Percentiles rank a stretch among this genome's conserved stretches.
Evolutionary conservation across 345 rosid species (phyloP).

Genomic region (Rhodamnia rubescens): DNA sequence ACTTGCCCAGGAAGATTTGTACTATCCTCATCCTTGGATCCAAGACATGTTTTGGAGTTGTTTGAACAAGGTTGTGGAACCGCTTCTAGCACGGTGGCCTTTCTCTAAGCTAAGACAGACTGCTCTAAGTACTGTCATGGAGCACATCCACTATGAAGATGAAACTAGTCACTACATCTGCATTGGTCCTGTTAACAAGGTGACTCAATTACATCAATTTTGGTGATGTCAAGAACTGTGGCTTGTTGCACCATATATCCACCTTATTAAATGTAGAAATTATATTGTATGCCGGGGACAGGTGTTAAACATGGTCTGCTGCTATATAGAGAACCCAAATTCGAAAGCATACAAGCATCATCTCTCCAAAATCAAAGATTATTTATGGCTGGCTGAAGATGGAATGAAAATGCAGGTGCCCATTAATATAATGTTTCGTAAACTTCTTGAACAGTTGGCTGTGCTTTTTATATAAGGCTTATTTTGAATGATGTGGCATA

Average conservation of each 20-base stretch:
- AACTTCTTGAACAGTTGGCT: neutral
- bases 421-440: neutral
- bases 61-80: slow-evolving; percentile 31
- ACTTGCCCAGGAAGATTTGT: slow-evolving; percentile 42
- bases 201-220: neutral
- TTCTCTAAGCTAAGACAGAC: slow-evolving; percentile 26
- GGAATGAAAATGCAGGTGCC: slow-evolving; percentile 60
- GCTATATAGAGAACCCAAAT: slow-evolving; percentile 43
- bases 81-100: slow-evolving; percentile 43
- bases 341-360: slow-evolving; percentile 37
- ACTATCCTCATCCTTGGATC: slow-evolving; percentile 30
- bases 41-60: slow-evolving; percentile 53
- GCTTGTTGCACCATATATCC: neutral
- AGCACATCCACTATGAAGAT: slow-evolving; percentile 57
- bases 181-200: slow-evolving; percentile 29
- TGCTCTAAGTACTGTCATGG: slow-evolving; percentile 33
- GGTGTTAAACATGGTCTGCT: slow-evolving; percentile 45
- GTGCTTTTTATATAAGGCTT: neutral
- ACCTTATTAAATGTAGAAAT: neutral
- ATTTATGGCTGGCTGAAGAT: slow-evolving; percentile 55
- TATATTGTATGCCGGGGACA: neutral
- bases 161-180: slow-evolving; percentile 34
- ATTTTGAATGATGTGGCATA: neutral
- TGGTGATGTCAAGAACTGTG: neutral
- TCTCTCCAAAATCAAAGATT: slow-evolving; percentile 38